A percentile compares a stretch with the other conserved stretches of the same genome.
Evolutionary conservation across 2,329 filamentous ascomycete genomes (phyloP).

Genomic region (Teratosphaeria viscida): DNA sequence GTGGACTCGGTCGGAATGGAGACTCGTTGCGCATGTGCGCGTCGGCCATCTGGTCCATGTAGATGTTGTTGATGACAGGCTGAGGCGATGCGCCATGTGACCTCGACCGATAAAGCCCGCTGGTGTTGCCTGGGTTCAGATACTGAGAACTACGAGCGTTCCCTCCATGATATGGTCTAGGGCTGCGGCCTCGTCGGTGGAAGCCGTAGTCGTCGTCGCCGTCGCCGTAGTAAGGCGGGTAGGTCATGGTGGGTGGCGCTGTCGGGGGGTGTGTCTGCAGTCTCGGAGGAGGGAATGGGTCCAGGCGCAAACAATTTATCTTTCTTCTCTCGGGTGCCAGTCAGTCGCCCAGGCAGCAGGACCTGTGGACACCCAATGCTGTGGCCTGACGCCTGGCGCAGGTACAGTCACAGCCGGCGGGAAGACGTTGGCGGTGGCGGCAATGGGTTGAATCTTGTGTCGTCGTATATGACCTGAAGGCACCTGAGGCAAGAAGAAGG

Average conservation of each 20-base stretch:
- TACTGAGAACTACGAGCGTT: constrained; percentile 13
- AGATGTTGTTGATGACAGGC: constrained; percentile 39
- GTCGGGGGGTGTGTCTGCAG: background rate
- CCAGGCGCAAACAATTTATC: background rate
- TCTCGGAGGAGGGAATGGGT: background rate
- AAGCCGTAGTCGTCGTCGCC: constrained; percentile 11
- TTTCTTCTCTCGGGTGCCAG: background rate
- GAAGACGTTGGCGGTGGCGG: background rate
- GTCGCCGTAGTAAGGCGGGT: constrained; percentile 13
- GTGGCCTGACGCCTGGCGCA: background rate
- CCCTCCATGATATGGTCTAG: constrained; percentile 3
- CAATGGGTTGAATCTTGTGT: background rate
- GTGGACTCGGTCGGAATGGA: constrained; percentile 22
- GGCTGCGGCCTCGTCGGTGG: constrained; percentile 8
- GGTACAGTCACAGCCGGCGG: background rate
- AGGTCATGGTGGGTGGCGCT: background rate
- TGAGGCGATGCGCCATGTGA: constrained; percentile 33
- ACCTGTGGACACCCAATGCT: background rate
- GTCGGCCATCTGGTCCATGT: constrained; percentile 27
- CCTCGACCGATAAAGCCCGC: constrained; percentile 33
- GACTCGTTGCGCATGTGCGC: constrained; percentile 12
- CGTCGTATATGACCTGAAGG: background rate
- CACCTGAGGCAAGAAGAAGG: background rate
- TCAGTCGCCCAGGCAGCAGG: background rate
- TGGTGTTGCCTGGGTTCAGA: constrained; percentile 13